Evolutionary conservation across 495 filamentous ascomycete genomes (phyloP), one percentile per base, ranked within the genome.

Genomic region (Rhypophila decipiens): DNA sequence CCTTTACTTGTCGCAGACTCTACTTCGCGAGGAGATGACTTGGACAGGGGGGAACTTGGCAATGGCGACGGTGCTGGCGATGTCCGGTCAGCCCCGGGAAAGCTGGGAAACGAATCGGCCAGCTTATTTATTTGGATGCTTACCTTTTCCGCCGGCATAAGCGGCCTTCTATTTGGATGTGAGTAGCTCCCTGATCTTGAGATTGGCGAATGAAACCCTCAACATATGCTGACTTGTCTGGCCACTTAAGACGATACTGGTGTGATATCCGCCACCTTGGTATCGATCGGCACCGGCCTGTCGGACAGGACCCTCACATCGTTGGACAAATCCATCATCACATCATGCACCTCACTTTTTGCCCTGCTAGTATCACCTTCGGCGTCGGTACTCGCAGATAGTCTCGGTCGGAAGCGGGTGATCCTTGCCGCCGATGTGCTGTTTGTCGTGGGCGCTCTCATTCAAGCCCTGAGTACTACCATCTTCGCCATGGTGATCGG

Each of bases 131-230:
- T 94, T 47, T 93, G 87, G 85, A 64, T 80, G 2, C 69, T 95
- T 12, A 89, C 90, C 2, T 70, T 89, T 42, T 82, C 84, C 19
- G 88, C 90, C 8, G 88, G 87, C 4, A 86, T 96, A 24, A 88
- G 84, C 49, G 90, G 90, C 4, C 72, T 96, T 12, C 64, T 96
- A 2, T 96, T 96, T 67, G 90, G 90, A 49, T 96, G 90, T 76
- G 75, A 77, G 86, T 82, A 44, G 37, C 21, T 41, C 22, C 10
- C 21, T 20, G 23, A 33, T 23, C 29, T 8, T 33, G 7, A 7
- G 13, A 7, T 33, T 8, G 29, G 29, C 7, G 7, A 7, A 7
- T 33, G 8, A 33, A 8, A 8, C 29, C 7, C 29, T 33, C 29
- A 33, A 33, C 29, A 7, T 33, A 33, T 47, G 20, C 12, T 31